These are phyloP conservation scores for Lactarius sp. DNA, from an alignment of 768 basidiomycete species.

Conservation along the genomic window DNA sequence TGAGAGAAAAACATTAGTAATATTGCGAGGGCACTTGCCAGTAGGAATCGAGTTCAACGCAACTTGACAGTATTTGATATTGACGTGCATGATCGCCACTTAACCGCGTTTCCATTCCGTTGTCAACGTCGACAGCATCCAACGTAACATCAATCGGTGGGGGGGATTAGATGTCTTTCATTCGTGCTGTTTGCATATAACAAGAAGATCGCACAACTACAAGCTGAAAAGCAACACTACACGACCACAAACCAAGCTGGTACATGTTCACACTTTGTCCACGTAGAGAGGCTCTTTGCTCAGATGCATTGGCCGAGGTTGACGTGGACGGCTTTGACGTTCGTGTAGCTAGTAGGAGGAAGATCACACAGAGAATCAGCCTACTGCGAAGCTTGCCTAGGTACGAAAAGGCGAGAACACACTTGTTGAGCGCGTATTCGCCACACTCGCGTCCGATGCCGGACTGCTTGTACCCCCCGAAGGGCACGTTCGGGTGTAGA, in stretches of 20 bases:
- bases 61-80: too few relatives aligned
- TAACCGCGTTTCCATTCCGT: too few relatives aligned
- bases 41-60: too few relatives aligned
- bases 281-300: neutral
- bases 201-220: too few relatives aligned
- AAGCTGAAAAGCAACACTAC: neutral
- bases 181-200: too few relatives aligned
- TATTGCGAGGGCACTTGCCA: too few relatives aligned
- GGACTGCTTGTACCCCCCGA: slow-evolving; percentile 71
- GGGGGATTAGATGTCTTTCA: neutral
- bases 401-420: neutral
- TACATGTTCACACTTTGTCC: neutral
- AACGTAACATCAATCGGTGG: neutral
- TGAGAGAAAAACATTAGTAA: too few relatives aligned
- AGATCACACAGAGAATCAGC: neutral
- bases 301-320: slow-evolving; percentile 14
- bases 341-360: slow-evolving; percentile 20
- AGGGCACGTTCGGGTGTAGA: slow-evolving; percentile 36
- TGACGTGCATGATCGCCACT: too few relatives aligned
- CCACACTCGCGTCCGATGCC: slow-evolving; percentile 68
- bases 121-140: too few relatives aligned
- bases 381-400: neutral
- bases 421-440: slow-evolving; percentile 56
- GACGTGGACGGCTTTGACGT: slow-evolving; percentile 25
- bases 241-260: neutral